Percentiles rank a stretch among this genome's conserved stretches.
Evolutionary conservation across 257 asterid genomes (phyloP).

Genomic region (Solanum etuberosum): DNA sequence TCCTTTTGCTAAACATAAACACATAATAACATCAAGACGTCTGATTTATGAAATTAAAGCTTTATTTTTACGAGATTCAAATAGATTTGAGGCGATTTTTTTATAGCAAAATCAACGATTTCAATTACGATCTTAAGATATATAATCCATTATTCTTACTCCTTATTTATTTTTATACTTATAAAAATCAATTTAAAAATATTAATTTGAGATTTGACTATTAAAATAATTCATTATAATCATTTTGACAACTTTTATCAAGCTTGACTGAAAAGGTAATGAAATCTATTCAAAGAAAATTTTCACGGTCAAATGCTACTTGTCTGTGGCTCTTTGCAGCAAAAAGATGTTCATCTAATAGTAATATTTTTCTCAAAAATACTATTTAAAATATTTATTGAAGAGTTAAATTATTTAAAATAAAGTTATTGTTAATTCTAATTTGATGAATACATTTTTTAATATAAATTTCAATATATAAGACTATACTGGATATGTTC

Average conservation of each 20-base stretch:
- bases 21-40: neutral
- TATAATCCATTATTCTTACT: no score
- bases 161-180: neutral
- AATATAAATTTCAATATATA: no score
- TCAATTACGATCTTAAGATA: neutral
- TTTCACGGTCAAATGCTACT: neutral
- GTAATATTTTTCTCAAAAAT: neutral
- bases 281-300: neutral
- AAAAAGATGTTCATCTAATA: neutral
- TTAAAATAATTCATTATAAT: neutral
- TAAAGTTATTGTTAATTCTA: neutral
- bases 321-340: neutral
- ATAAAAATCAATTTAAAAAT: no score
- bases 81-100: no score
- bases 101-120: neutral
- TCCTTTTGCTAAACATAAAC: neutral
- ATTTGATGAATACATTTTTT: neutral
- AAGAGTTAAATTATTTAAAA: neutral
- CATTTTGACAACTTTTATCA: neutral
- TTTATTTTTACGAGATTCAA: no score
- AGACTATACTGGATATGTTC: no score
- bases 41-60: neutral
- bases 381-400: neutral
- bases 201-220: neutral
- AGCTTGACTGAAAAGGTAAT: neutral